Evolutionary conservation across 2,329 filamentous ascomycete species (phyloP).

Genomic region (Ophiostoma himal-ulmi): DNA sequence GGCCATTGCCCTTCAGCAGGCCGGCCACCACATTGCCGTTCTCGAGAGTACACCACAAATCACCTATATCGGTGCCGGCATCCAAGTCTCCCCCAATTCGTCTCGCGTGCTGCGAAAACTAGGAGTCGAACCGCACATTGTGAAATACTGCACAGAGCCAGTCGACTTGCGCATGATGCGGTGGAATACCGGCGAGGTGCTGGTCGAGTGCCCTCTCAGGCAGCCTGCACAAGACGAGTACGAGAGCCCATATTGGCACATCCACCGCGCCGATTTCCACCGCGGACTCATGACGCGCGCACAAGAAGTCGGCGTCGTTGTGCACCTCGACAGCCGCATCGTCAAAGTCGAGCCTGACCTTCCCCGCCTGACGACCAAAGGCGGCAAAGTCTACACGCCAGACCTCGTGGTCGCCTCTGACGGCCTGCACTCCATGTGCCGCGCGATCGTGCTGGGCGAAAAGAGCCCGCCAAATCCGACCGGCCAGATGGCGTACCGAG

Average conservation of each 20-base stretch:
- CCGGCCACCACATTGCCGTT: slow-evolving; percentile 23
- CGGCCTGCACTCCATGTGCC: slow-evolving; percentile 23
- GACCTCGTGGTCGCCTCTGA: slow-evolving; percentile 23
- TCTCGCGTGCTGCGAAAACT: slow-evolving; percentile 47
- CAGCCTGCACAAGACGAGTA: slow-evolving; percentile 46
- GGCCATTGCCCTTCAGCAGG: slow-evolving; percentile 22
- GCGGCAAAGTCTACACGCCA: slow-evolving; percentile 11
- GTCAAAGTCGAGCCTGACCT: slow-evolving; percentile 17
- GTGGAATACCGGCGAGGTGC: slow-evolving; percentile 43
- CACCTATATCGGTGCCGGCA: slow-evolving; percentile 40
- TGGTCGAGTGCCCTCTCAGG: slow-evolving; percentile 48
- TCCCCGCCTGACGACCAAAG: slow-evolving; percentile 12
- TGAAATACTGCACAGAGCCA: slow-evolving; percentile 38
- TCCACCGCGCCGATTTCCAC: slow-evolving; percentile 25
- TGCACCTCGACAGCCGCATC: slow-evolving; percentile 21
- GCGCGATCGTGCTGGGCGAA: slow-evolving; percentile 24
- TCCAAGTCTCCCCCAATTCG: slow-evolving; percentile 49
- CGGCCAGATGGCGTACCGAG: slow-evolving; percentile 46
- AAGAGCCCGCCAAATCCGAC: slow-evolving; percentile 33
- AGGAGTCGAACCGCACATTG: slow-evolving; percentile 43
- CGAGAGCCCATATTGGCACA: slow-evolving; percentile 38
- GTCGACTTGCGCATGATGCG: slow-evolving; percentile 46
- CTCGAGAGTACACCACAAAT: slow-evolving; percentile 33
- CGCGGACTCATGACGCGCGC: slow-evolving; percentile 20
- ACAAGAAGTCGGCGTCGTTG: slow-evolving; percentile 16